These are phyloP conservation scores for Pneumocystis jirovecii DNA, from an alignment of 1,139 yeast species.

Conservation along the genomic window DNA sequence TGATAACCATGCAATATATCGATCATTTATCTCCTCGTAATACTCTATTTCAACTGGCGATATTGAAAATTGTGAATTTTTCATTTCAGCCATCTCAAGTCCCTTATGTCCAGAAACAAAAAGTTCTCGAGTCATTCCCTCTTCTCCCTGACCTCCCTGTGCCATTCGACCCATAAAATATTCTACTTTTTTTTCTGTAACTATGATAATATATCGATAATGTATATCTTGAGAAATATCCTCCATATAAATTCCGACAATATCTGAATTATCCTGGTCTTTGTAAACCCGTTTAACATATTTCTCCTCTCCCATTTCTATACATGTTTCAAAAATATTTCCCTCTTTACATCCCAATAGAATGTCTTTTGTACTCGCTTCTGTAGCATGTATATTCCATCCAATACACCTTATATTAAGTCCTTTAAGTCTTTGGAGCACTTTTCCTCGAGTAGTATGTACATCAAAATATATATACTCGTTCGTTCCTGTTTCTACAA, in stretches of 20 bases:
- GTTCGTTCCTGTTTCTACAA: conserved; percentile 32
- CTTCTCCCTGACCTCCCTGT: neutral
- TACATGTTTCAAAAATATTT: conserved; percentile 30
- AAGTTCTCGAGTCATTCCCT: neutral
- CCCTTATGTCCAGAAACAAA: neutral
- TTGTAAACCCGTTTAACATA: conserved; percentile 25
- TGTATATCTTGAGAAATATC: neutral
- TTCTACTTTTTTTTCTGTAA: neutral
- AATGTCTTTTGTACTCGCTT: conserved; percentile 33
- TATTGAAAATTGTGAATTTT: neutral
- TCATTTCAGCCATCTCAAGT: neutral
- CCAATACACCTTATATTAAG: conserved; percentile 29
- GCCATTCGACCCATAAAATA: neutral
- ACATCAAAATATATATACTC: conserved; percentile 34
- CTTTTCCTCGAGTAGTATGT: conserved; percentile 26
- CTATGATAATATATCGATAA: neutral
- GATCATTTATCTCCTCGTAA: neutral
- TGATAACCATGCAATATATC: neutral
- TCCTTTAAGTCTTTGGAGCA: conserved; percentile 31
- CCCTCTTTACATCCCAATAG: conserved; percentile 37
- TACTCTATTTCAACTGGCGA: neutral
- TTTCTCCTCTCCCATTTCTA: conserved; percentile 31
- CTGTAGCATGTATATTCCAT: conserved; percentile 30
- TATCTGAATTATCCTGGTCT: neutral
- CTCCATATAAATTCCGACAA: neutral